Evolutionary conservation across 2,329 filamentous ascomycete species (phyloP).

Genomic region (Dactylellina sp.): DNA sequence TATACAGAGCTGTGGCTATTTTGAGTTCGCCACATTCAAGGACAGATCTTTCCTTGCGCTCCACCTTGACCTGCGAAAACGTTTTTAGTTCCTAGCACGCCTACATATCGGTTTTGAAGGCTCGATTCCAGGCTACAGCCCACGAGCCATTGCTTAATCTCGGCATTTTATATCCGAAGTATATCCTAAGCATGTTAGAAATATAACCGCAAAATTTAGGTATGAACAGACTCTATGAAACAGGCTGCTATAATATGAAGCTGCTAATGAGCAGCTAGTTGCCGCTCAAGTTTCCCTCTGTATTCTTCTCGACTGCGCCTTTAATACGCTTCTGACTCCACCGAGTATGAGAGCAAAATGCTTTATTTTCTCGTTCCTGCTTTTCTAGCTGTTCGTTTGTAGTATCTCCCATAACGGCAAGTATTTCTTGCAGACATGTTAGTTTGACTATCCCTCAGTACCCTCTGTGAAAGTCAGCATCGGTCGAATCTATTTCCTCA

Average conservation of each 20-base stretch:
- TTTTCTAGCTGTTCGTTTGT: no score
- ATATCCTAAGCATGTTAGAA: no score
- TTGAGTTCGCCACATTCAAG: slow-evolving; percentile 41
- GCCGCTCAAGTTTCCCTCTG: no score
- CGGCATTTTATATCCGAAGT: background rate
- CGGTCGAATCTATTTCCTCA: background rate
- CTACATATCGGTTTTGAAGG: background rate
- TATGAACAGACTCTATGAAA: no score
- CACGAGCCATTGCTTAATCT: background rate
- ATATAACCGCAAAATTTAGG: no score
- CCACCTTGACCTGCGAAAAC: slow-evolving; percentile 56
- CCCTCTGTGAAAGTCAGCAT: slow-evolving; percentile 26
- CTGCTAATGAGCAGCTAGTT: no score
- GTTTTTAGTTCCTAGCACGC: slow-evolving; percentile 17
- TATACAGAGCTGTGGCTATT: slow-evolving; percentile 55
- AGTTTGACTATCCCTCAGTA: background rate
- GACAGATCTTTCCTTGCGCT: slow-evolving; percentile 55
- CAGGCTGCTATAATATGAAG: no score
- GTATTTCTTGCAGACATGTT: slow-evolving; percentile 3
- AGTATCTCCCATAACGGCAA: no score
- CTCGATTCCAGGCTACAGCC: background rate
- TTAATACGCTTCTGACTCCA: no score
- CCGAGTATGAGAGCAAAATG: no score
- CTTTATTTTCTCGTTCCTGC: no score
- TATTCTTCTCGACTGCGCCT: no score